Evolutionary conservation across 1,284 basidiomycete species (phyloP).

Genomic region (Ustilago esculenta): DNA sequence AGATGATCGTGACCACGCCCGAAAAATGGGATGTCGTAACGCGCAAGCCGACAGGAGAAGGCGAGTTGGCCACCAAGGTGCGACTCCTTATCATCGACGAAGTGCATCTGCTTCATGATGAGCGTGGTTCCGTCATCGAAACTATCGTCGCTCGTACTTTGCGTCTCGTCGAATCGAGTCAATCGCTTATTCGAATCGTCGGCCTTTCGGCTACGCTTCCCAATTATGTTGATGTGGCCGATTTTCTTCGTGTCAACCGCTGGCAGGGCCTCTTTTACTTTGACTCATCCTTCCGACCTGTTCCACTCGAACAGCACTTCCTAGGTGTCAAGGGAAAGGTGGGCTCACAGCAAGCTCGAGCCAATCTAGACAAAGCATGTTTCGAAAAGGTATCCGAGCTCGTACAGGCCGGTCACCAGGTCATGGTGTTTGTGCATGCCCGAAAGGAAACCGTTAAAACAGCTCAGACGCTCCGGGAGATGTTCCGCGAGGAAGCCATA

Average conservation of each 20-base stretch:
- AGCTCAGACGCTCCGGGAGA: slow-evolving; percentile 84
- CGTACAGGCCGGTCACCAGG: slow-evolving; percentile 76
- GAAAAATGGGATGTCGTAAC: slow-evolving; percentile 99
- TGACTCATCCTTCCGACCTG: slow-evolving; percentile 94
- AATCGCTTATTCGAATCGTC: slow-evolving; percentile 97
- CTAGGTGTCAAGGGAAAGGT: slow-evolving; percentile 93
- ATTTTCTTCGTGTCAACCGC: slow-evolving; percentile 90
- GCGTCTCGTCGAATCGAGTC: slow-evolving; percentile 92
- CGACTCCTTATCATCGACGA: slow-evolving; percentile 98
- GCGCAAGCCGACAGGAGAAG: slow-evolving; percentile 93
- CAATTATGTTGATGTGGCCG: slow-evolving; percentile 96
- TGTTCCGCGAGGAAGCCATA: slow-evolving; percentile 78
- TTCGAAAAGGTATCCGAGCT: slow-evolving; percentile 77
- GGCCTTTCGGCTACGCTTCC: slow-evolving; percentile 97
- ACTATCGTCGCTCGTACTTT: slow-evolving; percentile 96
- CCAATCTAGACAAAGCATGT: slow-evolving; percentile 87
- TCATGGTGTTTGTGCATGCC: slow-evolving; percentile 99
- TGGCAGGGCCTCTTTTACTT: slow-evolving; percentile 97
- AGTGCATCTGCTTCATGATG: slow-evolving; percentile 96
- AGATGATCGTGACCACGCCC: slow-evolving; percentile 98
- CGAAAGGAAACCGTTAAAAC: slow-evolving; percentile 98
- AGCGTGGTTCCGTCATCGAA: slow-evolving; percentile 97
- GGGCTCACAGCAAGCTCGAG: slow-evolving; percentile 77
- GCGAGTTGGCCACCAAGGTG: slow-evolving; percentile 85
- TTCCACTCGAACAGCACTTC: slow-evolving; percentile 98